phyloP scores from a whole-genome alignment of 495 filamentous ascomycete species.

The Pseudotulostoma volvatum region DNA sequence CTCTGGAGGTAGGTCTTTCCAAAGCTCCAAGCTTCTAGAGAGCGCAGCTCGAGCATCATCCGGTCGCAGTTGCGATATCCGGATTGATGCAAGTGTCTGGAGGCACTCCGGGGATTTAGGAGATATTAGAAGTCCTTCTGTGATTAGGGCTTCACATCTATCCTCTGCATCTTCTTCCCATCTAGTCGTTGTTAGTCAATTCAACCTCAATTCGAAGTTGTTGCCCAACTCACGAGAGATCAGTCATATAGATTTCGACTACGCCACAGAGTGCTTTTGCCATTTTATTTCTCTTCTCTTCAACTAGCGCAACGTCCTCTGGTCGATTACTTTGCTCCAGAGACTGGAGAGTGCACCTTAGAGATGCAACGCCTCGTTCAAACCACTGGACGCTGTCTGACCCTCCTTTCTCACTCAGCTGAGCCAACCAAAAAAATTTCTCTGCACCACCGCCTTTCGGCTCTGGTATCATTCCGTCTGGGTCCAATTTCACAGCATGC shows the following conservation, averaged over 20 bases:
- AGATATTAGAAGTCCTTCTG: constrained; percentile 64
- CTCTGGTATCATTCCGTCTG: constrained; percentile 43
- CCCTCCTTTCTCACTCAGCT: constrained; percentile 78
- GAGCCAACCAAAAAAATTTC: constrained; percentile 91
- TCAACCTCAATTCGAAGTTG: not conserved
- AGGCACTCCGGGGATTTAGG: constrained; percentile 65
- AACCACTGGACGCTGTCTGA: constrained; percentile 74
- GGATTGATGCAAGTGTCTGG: constrained; percentile 83
- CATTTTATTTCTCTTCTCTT: constrained; percentile 61
- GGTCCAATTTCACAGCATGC: constrained; percentile 54
- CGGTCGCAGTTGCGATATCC: constrained; percentile 66
- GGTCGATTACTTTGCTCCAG: constrained; percentile 23
- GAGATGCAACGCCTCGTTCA: constrained; percentile 55
- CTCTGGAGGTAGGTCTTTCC: constrained; percentile 59
- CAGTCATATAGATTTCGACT: constrained; percentile 95
- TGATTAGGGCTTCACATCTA: constrained; percentile 68
- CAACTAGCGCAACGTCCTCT: constrained; percentile 27
- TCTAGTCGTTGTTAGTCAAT: constrained; percentile 17
- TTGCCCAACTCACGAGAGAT: constrained; percentile 43
- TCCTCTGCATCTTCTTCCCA: constrained; percentile 82
- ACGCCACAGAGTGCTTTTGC: constrained; percentile 78
- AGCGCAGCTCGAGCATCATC: constrained; percentile 71
- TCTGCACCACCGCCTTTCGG: constrained; percentile 66
- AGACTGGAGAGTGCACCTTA: constrained; percentile 48
- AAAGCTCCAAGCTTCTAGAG: constrained; percentile 54